Percentiles rank a stretch among this genome's conserved stretches.
Evolutionary conservation across 2,329 filamentous ascomycete genomes (phyloP).

Genomic region (Colletotrichum shisoi): DNA sequence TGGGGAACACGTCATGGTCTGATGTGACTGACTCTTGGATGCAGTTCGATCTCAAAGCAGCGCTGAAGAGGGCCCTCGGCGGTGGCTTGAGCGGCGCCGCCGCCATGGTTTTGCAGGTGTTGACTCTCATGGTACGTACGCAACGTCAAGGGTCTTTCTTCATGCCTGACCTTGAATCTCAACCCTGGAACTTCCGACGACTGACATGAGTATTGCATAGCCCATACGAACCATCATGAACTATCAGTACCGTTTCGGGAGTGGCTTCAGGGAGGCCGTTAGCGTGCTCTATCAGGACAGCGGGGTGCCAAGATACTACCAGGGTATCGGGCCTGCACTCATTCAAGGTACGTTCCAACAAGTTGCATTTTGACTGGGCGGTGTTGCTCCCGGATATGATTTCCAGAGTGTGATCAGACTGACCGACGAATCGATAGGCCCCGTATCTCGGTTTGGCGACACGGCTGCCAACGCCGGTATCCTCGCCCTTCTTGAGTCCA

Average conservation of each 20-base stretch:
- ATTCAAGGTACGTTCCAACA: constrained; percentile 50
- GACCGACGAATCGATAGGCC: constrained; percentile 45
- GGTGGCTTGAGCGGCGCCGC: constrained; percentile 58
- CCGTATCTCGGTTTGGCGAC: constrained; percentile 57
- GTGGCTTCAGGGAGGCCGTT: constrained; percentile 51
- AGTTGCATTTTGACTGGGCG: not conserved
- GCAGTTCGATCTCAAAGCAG: constrained; percentile 56
- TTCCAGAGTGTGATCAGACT: not conserved
- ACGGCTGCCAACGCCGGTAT: constrained; percentile 60
- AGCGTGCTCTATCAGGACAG: constrained; percentile 54
- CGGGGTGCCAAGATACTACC: constrained; percentile 55
- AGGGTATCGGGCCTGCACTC: constrained; percentile 55
- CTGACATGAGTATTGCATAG: constrained; percentile 41
- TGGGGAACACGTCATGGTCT: too few relatives aligned
- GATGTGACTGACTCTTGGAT: not conserved
- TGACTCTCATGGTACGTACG: constrained; percentile 55
- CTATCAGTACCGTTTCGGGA: constrained; percentile 59
- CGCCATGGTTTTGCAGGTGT: constrained; percentile 58
- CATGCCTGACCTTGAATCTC: too few relatives aligned
- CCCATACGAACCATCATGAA: constrained; percentile 61
- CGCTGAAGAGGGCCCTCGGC: constrained; percentile 55
- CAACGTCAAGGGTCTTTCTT: too few relatives aligned
- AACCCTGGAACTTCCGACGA: too few relatives aligned
- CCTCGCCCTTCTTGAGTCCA: constrained; percentile 57
- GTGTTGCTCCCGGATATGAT: rapidly evolving